These are phyloP conservation scores for Cutaneotrichosporon arboriforme DNA, from an alignment of 1,284 basidiomycete genomes.

Conservation along the genomic window DNA sequence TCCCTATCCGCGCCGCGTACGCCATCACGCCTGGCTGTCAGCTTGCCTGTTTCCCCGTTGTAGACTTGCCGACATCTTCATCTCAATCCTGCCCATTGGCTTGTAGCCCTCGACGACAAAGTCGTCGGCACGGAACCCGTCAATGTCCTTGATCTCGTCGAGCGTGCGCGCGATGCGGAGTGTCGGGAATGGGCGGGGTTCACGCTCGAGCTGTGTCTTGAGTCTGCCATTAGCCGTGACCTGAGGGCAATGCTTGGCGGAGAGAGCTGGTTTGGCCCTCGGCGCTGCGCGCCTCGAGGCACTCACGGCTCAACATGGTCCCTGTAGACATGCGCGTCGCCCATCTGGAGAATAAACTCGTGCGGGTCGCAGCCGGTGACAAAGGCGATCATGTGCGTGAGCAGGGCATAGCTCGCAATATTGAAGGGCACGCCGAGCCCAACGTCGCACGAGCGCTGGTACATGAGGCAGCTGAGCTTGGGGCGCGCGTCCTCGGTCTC, in stretches of 20 bases:
- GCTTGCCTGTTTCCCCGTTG: not conserved
- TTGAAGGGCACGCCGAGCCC: constrained; percentile 98
- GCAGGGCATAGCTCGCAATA: constrained; percentile 92
- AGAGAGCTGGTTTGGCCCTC: not conserved
- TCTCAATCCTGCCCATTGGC: constrained; percentile 77
- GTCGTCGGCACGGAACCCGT: constrained; percentile 75
- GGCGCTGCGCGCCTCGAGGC: too few relatives aligned
- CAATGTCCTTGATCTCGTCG: constrained; percentile 59
- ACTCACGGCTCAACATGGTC: constrained; percentile 75
- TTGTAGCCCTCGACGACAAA: constrained; percentile 82
- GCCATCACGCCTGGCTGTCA: constrained; percentile 1
- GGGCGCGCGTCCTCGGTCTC: constrained; percentile 53
- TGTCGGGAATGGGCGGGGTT: constrained; percentile 78
- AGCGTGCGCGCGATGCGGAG: constrained; percentile 63
- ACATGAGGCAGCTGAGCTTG: constrained; percentile 90
- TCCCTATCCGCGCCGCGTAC: not conserved
- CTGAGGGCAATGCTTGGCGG: not conserved
- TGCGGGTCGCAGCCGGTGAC: constrained; percentile 80
- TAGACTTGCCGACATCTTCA: constrained; percentile 81
- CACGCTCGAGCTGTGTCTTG: constrained; percentile 69
- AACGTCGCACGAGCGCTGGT: constrained; percentile 93
- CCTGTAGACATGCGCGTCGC: constrained; percentile 92
- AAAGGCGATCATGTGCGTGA: constrained; percentile 93
- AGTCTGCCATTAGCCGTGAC: constrained; percentile 47
- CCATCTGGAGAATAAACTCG: constrained; percentile 87